Evolutionary conservation across 2,329 filamentous ascomycete species (phyloP), one percentile per base, ranked within the genome.

Genomic region (Exophiala calicioides): DNA sequence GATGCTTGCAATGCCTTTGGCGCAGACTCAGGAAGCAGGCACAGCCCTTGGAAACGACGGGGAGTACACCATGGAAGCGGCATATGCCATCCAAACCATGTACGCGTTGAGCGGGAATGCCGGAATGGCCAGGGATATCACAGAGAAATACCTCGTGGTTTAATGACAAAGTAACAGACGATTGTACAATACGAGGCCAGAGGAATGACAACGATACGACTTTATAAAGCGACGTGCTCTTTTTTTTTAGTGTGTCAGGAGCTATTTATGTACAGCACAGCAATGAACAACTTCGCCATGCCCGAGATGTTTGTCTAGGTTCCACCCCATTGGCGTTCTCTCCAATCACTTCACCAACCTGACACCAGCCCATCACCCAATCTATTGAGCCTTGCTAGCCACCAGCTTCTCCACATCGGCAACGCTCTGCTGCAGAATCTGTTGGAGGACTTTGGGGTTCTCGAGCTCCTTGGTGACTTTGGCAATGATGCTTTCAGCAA

Each of bases 381-480:
- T 41, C 30, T 43, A 55, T 40, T 53, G 46, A 33, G 47, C 27
- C 51, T 58, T 58, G 47, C 40, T 48, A 6, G 40, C 24, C 5
- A 59, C 50, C 44, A 54, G 44, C 35, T 48, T 91, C 84, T 98
- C 93, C 68, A 98, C 85, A 73, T 98, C 93, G 58, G 86, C 76
- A 66, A 98, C 82, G 72, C 90, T 95, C 81, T 98, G 93, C 77
- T 93, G 86, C 62, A 98, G 84, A 66, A 98, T 96, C 78, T 96
- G 90, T 80, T 96, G 89, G 64, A 98, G 84, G 60, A 85, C 81
- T 83, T 90, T 97, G 71, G 94, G 93, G 81, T 87, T 96, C 81
- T 96, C 88, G 50, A 98, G 84, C 81, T 97, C 91, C 84, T 97
- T 97, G 74, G 88, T 85, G 68, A 97, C 93, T 84, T 96, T 98